These are phyloP conservation scores for Lyophyllum shimeji DNA, from an alignment of 768 basidiomycete species.

Conservation along the genomic window DNA sequence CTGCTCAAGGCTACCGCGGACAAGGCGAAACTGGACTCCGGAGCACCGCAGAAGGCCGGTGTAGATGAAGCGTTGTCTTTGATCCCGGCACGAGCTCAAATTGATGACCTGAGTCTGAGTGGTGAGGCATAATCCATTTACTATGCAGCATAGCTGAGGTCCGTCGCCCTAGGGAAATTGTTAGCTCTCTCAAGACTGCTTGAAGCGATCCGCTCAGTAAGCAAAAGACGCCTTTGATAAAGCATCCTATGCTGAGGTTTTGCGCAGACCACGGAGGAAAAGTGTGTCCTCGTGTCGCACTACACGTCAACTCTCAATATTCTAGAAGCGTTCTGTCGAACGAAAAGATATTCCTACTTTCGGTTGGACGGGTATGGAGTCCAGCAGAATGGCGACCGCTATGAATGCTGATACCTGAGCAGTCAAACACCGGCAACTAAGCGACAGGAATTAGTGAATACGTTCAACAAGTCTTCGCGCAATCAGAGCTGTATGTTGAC, in stretches of 20 bases:
- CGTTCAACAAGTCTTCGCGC: conserved; percentile 81
- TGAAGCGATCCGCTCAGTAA: conserved; percentile 55
- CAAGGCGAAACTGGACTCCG: conserved; percentile 47
- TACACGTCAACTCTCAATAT: conserved; percentile 94
- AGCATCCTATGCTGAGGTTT: background rate
- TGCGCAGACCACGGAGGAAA: conserved; percentile 79
- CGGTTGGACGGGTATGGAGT: conserved; percentile 79
- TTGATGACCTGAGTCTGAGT: conserved; percentile 77
- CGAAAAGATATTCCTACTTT: conserved; percentile 71
- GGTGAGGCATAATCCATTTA: conserved; percentile 46
- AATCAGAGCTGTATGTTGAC: conserved; percentile 64
- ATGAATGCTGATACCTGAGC: background rate
- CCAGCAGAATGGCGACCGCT: conserved; percentile 9
- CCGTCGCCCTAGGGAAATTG: conserved; percentile 63
- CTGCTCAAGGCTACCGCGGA: conserved; percentile 79
- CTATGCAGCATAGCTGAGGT: background rate
- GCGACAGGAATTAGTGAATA: conserved; percentile 83
- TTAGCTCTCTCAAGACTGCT: conserved; percentile 66
- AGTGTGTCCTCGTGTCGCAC: conserved; percentile 95
- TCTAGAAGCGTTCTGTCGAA: conserved; percentile 82
- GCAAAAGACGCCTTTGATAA: background rate
- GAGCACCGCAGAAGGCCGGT: conserved; percentile 43
- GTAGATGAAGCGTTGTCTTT: conserved; percentile 61
- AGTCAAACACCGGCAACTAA: conserved; percentile 78
- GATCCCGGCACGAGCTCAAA: conserved; percentile 55